Base-by-base conservation (phyloP, 345 rosid species). In the Murraya koenigii region DNA sequence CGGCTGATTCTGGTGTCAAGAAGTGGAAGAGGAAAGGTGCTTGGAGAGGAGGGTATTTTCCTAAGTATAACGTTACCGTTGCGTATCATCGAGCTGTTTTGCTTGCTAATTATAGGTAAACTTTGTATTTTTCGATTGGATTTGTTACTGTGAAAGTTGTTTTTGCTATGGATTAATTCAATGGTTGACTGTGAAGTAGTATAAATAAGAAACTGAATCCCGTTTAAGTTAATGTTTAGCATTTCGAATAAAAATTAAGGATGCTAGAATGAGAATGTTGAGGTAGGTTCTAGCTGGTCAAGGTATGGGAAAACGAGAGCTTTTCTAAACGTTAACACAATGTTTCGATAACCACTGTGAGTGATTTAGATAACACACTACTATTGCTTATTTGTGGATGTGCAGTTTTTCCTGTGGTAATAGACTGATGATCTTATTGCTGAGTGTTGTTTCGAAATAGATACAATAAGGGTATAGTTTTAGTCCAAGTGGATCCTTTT, bases 41-140 rank as follows among this genome's bases (percentile, higher is more conserved):
- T 80, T 96, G 98, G 99, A 89, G 97, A 75, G 99, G 99, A 26
- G 97, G 87, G 84, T 90, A 86, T 71, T 96, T 94, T 71, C 99
- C 99, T 7, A 85, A 82, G 54, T 96, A 80, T 36, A 96, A 91
- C 78, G 97, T 92, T 78, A 93, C 95, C 1, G 97, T 94, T 35
- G 97, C 91, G 5, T 96, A 96, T 89, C 99, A 96, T 78, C 83
- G 98, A 10, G 93, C 98, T 9, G 99, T 94, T 75, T 87, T 96
- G 88, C 88, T 94, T 62, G 91, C 98, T 13, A 89, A 84, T 72
- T 94, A 94, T 66, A 80, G 90, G 97, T 94, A 80, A 82, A 87
- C 17, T 75, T 7, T 44, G 23, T 9, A 20, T 60, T 6, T 15
- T 7, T 63, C 19, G 11, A 7, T 60, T 26, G 28, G 19, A 22